Conservation (phyloP, 129 eudicot genomes). For the Calendula officinalis region DNA sequence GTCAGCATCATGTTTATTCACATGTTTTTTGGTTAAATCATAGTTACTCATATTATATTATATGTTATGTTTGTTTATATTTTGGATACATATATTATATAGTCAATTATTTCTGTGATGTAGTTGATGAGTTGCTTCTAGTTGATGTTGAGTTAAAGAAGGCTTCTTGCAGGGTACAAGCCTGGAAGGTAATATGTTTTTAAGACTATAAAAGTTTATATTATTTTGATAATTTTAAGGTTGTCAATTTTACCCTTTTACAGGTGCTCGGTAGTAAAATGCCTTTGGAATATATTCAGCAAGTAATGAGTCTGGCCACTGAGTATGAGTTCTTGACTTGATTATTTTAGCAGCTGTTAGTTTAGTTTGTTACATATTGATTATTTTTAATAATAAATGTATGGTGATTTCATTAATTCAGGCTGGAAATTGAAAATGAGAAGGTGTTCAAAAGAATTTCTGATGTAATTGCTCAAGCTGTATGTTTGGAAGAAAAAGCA, state of each 20-base stretch:
- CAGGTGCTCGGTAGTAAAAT: conserved; percentile 59
- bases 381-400: conserved; percentile 10
- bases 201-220: not conserved
- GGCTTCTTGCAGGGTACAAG: conserved; percentile 89
- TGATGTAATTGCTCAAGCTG: conserved; percentile 47
- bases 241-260: conserved; percentile 12
- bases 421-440: conserved; percentile 80
- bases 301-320: conserved; percentile 65
- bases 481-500: conserved; percentile 80
- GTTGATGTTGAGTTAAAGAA: conserved; percentile 76
- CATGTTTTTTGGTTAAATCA: conserved; percentile 9
- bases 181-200: conserved; percentile 56
- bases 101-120: conserved; percentile 9
- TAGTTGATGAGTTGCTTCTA: conserved; percentile 66
- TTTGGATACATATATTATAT: not conserved
- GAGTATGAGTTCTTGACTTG: conserved; percentile 47
- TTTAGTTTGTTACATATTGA: conserved; percentile 4
- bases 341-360: conserved; percentile 7
- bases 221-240: conserved; percentile 6
- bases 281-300: conserved; percentile 54
- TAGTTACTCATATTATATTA: conserved; percentile 4
- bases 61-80: conserved; percentile 15
- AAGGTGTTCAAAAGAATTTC: conserved; percentile 55
- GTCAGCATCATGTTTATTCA: conserved; percentile 35
- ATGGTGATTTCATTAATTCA: conserved; percentile 36